Conservation (phyloP, 495 filamentous ascomycete genomes). For the Penicillium soppii region DNA sequence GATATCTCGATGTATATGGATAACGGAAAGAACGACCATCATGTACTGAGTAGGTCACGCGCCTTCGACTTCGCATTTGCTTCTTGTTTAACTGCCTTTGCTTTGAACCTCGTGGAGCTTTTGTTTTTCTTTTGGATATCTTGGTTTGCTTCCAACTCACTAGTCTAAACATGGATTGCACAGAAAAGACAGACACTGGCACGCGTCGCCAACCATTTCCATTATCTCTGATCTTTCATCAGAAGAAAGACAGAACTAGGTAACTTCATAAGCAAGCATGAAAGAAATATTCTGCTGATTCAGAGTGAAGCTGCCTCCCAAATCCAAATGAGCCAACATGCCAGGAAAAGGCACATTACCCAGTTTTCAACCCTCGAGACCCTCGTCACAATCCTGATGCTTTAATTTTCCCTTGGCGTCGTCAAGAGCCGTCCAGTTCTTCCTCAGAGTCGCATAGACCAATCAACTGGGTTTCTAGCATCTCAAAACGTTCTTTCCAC, state of each 20-base stretch:
- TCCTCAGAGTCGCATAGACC: conserved; percentile 14
- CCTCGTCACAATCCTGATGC: conserved; percentile 35
- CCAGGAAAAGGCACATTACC: conserved; percentile 36
- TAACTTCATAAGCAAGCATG: background rate
- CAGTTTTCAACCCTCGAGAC: conserved; percentile 35
- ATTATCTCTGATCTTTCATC: conserved; percentile 18
- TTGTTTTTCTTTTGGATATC: background rate
- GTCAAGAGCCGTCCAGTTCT: conserved; percentile 11
- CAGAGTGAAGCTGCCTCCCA: background rate
- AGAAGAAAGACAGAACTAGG: conserved; percentile 21
- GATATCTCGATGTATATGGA: too few species aligned
- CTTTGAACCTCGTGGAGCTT: background rate
- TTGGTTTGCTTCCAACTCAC: too few species aligned
- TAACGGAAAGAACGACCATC: too few species aligned
- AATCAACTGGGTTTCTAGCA: conserved; percentile 26
- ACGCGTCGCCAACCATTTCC: conserved; percentile 10
- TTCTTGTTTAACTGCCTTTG: too few species aligned
- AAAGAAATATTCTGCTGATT: background rate
- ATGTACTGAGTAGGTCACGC: too few species aligned
- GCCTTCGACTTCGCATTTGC: too few species aligned
- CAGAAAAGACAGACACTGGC: background rate
- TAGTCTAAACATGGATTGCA: background rate
- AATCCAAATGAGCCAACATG: conserved; percentile 20
- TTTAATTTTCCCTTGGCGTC: background rate
- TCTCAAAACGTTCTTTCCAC: conserved; percentile 30